Base-by-base conservation (phyloP, 2,329 filamentous ascomycete genomes). In the Endoconidiophora laricicola region DNA sequence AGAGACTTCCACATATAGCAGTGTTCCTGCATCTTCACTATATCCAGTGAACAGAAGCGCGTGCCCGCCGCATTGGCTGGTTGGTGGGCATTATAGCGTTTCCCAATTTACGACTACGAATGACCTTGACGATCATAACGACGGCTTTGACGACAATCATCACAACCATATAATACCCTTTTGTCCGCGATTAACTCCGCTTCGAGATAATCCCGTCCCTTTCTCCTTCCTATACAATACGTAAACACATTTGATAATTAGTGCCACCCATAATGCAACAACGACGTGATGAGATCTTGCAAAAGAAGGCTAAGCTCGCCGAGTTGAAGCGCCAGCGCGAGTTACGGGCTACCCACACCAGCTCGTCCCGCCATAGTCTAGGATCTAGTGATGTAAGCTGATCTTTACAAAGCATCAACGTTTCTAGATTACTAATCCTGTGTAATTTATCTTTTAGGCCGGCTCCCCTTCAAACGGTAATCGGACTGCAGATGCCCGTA, bases 241-340 rank as follows among this genome's bases (percentile, higher is more conserved):
- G 18, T 20, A 20, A 16, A 20, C 20, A 43, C 40, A 20, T 43
- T 43, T 6, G 12, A 43, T 24, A 43, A n/a, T 33, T 18, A 43
- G 20, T 24, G 39, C 37, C 46, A 14, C 22, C 7, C 18, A 46
- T 12, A 33, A 54, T 54, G 72, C 78, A 82, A 68, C 81, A 88
- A 73, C 83, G 88, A 60, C 83, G 86, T 70, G 87, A 94, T 71
- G 91, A 98, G 71, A 94, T 98, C 58, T 72, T 91, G 59, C 88
- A 87, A 58, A 98, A 98, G 70, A 90, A 86, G 72, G 90, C 88
- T 55, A 95, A 91, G 72, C 86, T 98, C 60, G 88, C 86, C 46
- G 91, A 96, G 73, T 76, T 98, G 57, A 95, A 94, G 70, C 79
- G 85, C 55, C 87, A 95, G 68, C 78, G 91, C 59, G 87, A 93